Evolutionary conservation across 345 rosid species (phyloP).

Genomic region (Nasturtium officinale): DNA sequence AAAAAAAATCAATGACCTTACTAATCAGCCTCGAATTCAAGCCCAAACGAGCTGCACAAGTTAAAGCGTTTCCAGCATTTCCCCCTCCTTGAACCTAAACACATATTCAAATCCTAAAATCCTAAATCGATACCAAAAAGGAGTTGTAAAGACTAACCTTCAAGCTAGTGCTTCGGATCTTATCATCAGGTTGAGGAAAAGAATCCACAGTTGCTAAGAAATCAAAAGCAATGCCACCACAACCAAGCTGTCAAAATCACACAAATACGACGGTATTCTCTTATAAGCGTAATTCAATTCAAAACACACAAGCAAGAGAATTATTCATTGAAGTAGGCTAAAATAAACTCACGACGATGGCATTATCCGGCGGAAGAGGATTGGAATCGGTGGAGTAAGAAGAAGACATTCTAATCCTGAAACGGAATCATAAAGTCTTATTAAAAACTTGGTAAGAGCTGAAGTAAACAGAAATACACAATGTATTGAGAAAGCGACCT

Average conservation of each 20-base stretch:
- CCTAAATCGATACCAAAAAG: not conserved
- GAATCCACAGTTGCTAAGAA: conserved; percentile 74
- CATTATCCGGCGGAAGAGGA: conserved; percentile 30
- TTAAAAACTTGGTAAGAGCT: not conserved
- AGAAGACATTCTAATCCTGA: conserved; percentile 62
- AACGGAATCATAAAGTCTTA: conserved; percentile 11
- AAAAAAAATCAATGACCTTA: conserved; percentile 43
- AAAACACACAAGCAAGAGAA: conserved; percentile 1
- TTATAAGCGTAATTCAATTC: not conserved
- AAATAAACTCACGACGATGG: conserved; percentile 41
- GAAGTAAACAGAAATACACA: not conserved
- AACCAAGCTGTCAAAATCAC: conserved; percentile 63
- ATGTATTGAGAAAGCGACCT: not conserved
- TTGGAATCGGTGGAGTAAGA: conserved; percentile 35
- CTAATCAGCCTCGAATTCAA: conserved; percentile 64
- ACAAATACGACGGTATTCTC: conserved; percentile 9
- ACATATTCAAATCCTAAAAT: conserved; percentile 5
- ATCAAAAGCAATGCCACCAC: conserved; percentile 63
- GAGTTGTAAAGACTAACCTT: conserved; percentile 42
- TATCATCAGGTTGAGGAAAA: conserved; percentile 84
- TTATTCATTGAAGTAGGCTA: not conserved
- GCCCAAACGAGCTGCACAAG: conserved; percentile 68
- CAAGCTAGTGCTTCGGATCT: conserved; percentile 80
- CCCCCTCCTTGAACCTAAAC: conserved; percentile 75
- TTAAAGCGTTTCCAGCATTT: conserved; percentile 67